Base-by-base conservation (phyloP, 768 basidiomycete genomes). In the Pleurotus platypus region DNA sequence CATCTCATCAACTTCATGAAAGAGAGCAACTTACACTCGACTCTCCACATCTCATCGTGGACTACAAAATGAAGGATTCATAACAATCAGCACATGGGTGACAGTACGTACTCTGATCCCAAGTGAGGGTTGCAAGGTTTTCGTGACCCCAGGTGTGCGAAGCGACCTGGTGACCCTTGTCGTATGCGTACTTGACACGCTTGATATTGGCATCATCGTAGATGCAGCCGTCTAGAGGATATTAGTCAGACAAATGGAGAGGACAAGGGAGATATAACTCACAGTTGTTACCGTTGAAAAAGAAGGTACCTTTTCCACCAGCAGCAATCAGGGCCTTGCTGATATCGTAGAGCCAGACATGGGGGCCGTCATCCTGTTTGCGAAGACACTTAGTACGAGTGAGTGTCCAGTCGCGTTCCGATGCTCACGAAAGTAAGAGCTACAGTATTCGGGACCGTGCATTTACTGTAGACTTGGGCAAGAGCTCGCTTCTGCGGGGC, bases 61-160 rank as follows among this genome's bases (percentile, higher is more conserved):
- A 67, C 66, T 68, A 15, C 18, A 22, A 5, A n/a, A 38, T 12
- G 30, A 15, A 40, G 12, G 26, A 5, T 27, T 13, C 15, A 38
- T 15, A 22, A 4, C 16, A 4, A 15, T 11, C 26, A 45, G 27
- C 38, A 13, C 24, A 4, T 13, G 5, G n/a, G 37, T 8, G 16
- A 54, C 38, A 56, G 50, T 8, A 58, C 1, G 56, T 47, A 69
- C 68, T 62, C 46, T 67, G 50, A 51, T 59, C 65, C 61, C 58
- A 61, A n/a, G 61, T 60, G 9, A 69, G 54, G 6, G 42, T 59
- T 3, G 60, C 63, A 18, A 72, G 58, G 49, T 71, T 60, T 13
- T 49, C 39, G 49, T 74, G 72, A 3, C 53, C 54, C 72, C 71
- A 72, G 3, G 70, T 70, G 58, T 72, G 70, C 8, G 70, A 70